These are phyloP conservation scores for Penicillium sp. DNA, from an alignment of 2,329 filamentous ascomycete species.

Conservation along the genomic window DNA sequence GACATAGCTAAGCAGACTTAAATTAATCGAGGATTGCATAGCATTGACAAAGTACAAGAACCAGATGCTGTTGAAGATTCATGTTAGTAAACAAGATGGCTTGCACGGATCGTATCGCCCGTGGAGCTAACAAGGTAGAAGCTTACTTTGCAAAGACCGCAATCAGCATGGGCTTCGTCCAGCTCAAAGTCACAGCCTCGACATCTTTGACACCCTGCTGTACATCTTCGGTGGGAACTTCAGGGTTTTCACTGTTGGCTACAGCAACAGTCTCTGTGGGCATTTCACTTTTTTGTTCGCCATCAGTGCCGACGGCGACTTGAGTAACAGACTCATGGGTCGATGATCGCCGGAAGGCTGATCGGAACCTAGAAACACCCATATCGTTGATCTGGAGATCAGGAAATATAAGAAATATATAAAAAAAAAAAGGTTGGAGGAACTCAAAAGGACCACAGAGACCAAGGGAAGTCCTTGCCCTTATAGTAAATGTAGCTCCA, in stretches of 20 bases:
- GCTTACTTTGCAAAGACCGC: conserved; percentile 41
- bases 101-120: neutral
- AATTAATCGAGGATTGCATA: conserved; percentile 39
- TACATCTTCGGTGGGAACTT: neutral
- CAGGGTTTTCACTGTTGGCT: neutral
- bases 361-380: conserved; percentile 1
- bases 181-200: conserved; percentile 46
- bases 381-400: neutral
- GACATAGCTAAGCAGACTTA: conserved; percentile 48
- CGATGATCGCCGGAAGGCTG: conserved; percentile 5
- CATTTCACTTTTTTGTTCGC: neutral
- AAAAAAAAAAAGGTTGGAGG: too few species aligned
- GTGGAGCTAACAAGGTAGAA: neutral
- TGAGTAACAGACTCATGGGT: neutral
- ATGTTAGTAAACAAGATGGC: neutral
- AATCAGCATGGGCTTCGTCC: conserved; percentile 42
- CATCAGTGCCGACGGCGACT: neutral
- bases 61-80: conserved; percentile 37
- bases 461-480: neutral
- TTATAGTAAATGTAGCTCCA: neutral
- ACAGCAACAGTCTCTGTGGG: neutral
- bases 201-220: conserved; percentile 12
- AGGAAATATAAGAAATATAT: neutral
- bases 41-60: conserved; percentile 44
- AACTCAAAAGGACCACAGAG: neutral